Percentiles rank a stretch among this genome's conserved stretches.
These are phyloP conservation scores for Kwoniella sp. DNA, from an alignment of 768 basidiomycete species.

Conservation along the genomic window DNA sequence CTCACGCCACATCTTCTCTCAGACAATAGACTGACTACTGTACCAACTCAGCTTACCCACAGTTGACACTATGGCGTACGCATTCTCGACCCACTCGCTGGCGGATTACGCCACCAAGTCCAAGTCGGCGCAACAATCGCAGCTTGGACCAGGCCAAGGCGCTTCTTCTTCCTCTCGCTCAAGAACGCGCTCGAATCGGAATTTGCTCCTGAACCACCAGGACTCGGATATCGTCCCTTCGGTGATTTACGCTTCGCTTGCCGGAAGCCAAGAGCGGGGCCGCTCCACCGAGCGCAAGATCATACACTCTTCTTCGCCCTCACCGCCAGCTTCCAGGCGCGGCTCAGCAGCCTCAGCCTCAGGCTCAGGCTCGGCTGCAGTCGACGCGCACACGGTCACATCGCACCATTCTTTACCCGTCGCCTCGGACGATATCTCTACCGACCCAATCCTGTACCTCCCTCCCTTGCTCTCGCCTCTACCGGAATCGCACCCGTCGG, in stretches of 20 bases:
- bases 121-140: background rate
- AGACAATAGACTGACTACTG: background rate
- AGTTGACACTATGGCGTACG: conserved; percentile 13
- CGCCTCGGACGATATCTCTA: conserved; percentile 23
- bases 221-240: conserved; percentile 25
- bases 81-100: conserved; percentile 12
- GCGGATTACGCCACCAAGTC: background rate
- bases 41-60: background rate
- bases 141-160: background rate
- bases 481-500: conserved; percentile 29
- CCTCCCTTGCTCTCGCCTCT: conserved; percentile 82
- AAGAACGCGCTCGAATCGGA: background rate
- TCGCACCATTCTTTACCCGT: conserved; percentile 42
- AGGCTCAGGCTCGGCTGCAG: background rate
- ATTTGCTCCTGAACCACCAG: conserved; percentile 6
- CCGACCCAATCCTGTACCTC: conserved; percentile 67
- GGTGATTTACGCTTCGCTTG: conserved; percentile 14
- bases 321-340: conserved; percentile 9
- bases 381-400: conserved; percentile 20
- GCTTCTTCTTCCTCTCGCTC: conserved; percentile 5
- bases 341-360: background rate
- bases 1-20: too few species aligned
- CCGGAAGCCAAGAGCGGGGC: conserved; percentile 8
- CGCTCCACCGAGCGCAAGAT: conserved; percentile 18
- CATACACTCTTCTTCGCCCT: conserved; percentile 19